phyloP scores from a whole-genome alignment of 1,139 yeast species.

The Nadsonia starkeyi-henricii region DNA sequence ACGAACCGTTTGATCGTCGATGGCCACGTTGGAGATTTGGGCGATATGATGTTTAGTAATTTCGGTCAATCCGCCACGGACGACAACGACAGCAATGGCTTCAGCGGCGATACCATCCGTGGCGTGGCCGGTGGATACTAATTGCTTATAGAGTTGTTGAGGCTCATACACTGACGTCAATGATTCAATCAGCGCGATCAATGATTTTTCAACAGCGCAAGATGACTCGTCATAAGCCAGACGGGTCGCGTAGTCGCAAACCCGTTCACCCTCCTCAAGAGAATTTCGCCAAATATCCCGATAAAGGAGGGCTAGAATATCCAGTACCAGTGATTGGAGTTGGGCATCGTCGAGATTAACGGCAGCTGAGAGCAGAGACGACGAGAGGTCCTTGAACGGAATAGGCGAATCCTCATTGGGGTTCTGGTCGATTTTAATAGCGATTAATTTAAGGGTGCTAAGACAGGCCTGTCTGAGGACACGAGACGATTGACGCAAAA shows the following conservation, averaged over 20 bases:
- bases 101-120: constrained; percentile 6
- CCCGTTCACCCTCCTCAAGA: background rate
- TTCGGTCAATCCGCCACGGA: constrained; percentile 3
- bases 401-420: background rate
- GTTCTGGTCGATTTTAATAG: constrained; percentile 3
- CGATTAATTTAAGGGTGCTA: constrained; percentile 14
- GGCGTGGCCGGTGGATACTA: background rate
- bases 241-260: background rate
- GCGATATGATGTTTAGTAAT: constrained; percentile 1
- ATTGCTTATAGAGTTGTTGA: background rate
- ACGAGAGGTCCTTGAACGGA: background rate
- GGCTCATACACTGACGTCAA: background rate
- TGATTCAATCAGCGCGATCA: background rate
- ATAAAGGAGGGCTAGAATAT: background rate
- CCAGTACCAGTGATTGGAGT: background rate
- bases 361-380: background rate
- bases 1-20: background rate
- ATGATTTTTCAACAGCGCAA: background rate
- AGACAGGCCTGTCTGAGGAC: constrained; percentile 17
- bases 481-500: constrained; percentile 16
- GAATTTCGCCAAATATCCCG: background rate
- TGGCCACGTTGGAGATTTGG: background rate
- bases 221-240: background rate
- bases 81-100: constrained; percentile 9
- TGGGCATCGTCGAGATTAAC: background rate